phyloP scores from a whole-genome alignment of 2,329 filamentous ascomycete species.

The Trichophyton mentagrophytes region DNA sequence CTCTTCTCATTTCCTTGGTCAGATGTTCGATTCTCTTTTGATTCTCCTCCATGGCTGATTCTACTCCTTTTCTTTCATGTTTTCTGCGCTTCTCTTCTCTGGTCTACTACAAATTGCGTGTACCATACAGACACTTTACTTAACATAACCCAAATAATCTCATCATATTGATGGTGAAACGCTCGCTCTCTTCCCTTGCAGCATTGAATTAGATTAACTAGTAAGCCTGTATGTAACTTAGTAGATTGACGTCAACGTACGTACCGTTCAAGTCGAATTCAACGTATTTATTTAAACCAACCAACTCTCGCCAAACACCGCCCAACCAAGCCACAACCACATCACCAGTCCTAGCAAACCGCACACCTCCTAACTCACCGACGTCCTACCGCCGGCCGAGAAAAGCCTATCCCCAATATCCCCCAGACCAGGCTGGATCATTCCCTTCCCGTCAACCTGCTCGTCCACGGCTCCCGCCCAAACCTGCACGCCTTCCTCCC shows the following conservation, averaged over 20 bases:
- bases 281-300: too few relatives aligned
- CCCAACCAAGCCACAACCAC: not conserved
- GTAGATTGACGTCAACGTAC: too few relatives aligned
- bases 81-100: not conserved
- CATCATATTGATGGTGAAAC: slow-evolving; percentile 6
- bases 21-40: not conserved
- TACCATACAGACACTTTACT: slow-evolving; percentile 2
- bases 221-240: not conserved
- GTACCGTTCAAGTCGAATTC: too few relatives aligned
- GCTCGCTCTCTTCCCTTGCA: not conserved
- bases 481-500: slow-evolving; percentile 50
- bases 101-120: slow-evolving; percentile 2
- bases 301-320: not conserved
- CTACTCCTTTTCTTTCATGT: not conserved
- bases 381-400: slow-evolving; percentile 64
- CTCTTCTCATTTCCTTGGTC: not conserved
- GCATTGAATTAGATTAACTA: not conserved
- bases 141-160: not conserved
- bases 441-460: slow-evolving; percentile 60
- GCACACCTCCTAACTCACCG: not conserved
- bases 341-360: not conserved
- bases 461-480: slow-evolving; percentile 73
- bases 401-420: slow-evolving; percentile 87
- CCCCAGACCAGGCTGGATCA: slow-evolving; percentile 81
- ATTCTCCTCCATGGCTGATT: too few relatives aligned